Evolutionary conservation across 2,329 filamentous ascomycete genomes (phyloP).

Genomic region (Lasiodiplodia citricola): DNA sequence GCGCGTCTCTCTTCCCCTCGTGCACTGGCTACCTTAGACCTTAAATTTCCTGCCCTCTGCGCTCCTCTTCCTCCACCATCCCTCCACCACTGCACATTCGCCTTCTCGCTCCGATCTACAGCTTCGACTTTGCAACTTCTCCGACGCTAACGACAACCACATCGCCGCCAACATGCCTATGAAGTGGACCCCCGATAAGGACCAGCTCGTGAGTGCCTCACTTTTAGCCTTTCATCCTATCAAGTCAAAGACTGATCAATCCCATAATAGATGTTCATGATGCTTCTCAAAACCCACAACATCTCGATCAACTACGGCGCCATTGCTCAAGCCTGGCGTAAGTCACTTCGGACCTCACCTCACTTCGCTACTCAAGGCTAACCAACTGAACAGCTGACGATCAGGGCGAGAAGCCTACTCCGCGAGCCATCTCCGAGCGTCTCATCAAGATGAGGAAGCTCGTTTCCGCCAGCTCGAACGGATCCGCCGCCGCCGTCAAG

Average conservation of each 20-base stretch:
- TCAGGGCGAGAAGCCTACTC: slow-evolving; percentile 21
- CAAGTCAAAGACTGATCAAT: not conserved
- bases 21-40: not conserved
- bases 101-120: not conserved
- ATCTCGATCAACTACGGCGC: slow-evolving; percentile 5
- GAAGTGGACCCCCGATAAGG: slow-evolving; percentile 32
- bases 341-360: not conserved
- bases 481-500: not conserved
- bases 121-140: not conserved
- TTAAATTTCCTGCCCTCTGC: not conserved
- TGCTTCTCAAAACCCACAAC: slow-evolving; percentile 4
- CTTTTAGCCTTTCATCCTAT: not conserved
- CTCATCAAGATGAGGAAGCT: slow-evolving; percentile 22
- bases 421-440: slow-evolving; percentile 24
- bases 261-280: slow-evolving; percentile 6
- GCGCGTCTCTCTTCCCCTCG: slow-evolving; percentile 16
- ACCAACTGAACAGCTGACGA: not conserved
- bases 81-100: not conserved
- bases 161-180: slow-evolving; percentile 29
- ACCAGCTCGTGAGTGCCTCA: slow-evolving; percentile 29
- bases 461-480: not conserved
- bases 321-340: slow-evolving; percentile 22
- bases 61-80: not conserved
- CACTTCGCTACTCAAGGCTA: not conserved
- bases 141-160: no score